Evolutionary conservation across 805 yeast genomes (phyloP).

Genomic region (Limtongozyma cylindracea): DNA sequence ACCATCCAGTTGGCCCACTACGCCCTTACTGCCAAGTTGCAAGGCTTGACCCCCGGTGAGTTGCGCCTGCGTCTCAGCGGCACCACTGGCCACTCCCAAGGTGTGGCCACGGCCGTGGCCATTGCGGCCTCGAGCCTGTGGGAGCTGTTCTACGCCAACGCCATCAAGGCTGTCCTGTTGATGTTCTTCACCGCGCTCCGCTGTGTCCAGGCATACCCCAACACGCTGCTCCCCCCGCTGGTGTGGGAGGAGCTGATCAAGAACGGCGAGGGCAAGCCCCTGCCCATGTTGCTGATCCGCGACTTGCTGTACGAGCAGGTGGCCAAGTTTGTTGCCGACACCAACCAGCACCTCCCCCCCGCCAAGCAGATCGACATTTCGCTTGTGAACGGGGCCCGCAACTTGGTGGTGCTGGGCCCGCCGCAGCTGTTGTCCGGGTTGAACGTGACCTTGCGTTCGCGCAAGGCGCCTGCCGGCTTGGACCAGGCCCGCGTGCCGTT

Average conservation of each 20-base stretch:
- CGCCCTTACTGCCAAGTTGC: conserved; percentile 61
- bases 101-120: conserved; percentile 81
- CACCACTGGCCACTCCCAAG: conserved; percentile 79
- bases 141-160: conserved; percentile 51
- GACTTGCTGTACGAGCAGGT: conserved; percentile 68
- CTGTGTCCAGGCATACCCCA: conserved; percentile 74
- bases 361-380: conserved; percentile 84
- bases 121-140: conserved; percentile 62
- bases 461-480: conserved; percentile 82
- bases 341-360: conserved; percentile 80
- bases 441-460: conserved; percentile 74
- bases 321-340: conserved; percentile 51
- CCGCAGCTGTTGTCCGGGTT: conserved; percentile 95
- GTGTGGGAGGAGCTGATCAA: conserved; percentile 80
- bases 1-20: conserved; percentile 87
- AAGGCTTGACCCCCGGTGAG: conserved; percentile 81
- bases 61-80: conserved; percentile 44
- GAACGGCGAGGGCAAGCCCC: conserved; percentile 88
- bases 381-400: conserved; percentile 85
- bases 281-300: conserved; percentile 91
- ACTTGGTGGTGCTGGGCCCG: conserved; percentile 90
- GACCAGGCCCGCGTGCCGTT: conserved; percentile 89
- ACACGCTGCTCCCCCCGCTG: conserved; percentile 83
- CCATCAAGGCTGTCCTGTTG: conserved; percentile 60
- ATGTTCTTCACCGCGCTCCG: conserved; percentile 88